A percentile compares a stretch with the other conserved stretches of the same genome.
phyloP scores from a whole-genome alignment of 2,329 filamentous ascomycete genomes.

The Diaporthe sp. region DNA sequence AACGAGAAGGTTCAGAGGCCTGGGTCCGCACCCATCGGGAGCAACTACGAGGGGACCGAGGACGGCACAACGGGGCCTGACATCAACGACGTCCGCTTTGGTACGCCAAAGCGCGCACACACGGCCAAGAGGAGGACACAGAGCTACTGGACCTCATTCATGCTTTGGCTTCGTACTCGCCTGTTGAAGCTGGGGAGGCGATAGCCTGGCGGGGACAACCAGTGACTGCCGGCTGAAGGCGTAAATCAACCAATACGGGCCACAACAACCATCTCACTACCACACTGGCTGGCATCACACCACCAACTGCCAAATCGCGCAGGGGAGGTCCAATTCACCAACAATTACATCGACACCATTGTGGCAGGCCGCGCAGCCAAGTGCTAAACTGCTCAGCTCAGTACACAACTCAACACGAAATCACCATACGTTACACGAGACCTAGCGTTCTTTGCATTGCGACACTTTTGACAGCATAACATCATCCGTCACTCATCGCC shows the following conservation, averaged over 20 bases:
- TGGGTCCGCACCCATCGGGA: constrained; percentile 54
- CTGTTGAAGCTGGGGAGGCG: constrained; percentile 56
- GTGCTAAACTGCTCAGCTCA: background rate
- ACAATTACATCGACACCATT: background rate
- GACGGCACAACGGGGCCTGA: constrained; percentile 48
- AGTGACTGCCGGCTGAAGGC: background rate
- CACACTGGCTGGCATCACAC: background rate
- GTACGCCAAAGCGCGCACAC: constrained; percentile 56
- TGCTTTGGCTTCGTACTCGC: constrained; percentile 74
- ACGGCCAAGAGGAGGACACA: constrained; percentile 71
- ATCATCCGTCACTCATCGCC: constrained; percentile 6
- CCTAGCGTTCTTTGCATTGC: constrained; percentile 18
- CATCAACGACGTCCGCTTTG: constrained; percentile 59
- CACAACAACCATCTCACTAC: background rate
- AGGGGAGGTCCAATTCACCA: background rate
- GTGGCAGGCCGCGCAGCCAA: background rate
- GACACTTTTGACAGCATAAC: constrained; percentile 19
- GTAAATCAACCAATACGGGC: background rate
- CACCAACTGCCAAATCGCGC: background rate
- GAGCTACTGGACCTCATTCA: constrained; percentile 72
- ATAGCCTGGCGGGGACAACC: constrained; percentile 2
- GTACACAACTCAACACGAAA: constrained; percentile 16
- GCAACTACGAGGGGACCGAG: constrained; percentile 60
- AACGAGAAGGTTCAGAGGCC: constrained; percentile 55
- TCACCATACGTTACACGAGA: constrained; percentile 19